These are phyloP conservation scores for Rhododendron griersonianum DNA, from an alignment of 148 eudicot genomes.

Conservation along the genomic window DNA sequence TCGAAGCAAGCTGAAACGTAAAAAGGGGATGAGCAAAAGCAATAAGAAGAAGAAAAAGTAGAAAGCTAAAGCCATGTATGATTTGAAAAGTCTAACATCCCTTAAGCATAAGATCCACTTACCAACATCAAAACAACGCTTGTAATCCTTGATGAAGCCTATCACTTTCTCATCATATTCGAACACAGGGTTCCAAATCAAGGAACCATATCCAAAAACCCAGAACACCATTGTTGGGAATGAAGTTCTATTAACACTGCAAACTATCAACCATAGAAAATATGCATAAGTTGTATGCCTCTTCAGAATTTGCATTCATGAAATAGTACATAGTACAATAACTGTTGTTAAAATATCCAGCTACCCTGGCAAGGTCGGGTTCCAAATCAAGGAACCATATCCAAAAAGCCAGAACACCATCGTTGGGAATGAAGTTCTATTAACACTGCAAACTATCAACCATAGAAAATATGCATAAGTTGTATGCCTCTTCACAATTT, in stretches of 20 bases:
- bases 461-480: neutral
- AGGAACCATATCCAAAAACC: conserved; percentile 95
- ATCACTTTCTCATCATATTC: conserved; percentile 82
- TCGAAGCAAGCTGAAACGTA: conserved; percentile 80
- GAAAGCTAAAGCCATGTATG: neutral
- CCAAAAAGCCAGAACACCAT: too few species aligned
- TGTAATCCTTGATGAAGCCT: conserved; percentile 84
- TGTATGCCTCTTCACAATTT: neutral
- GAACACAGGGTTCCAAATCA: conserved; percentile 97
- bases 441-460: too few species aligned
- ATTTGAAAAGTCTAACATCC: neutral
- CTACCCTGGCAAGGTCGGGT: too few species aligned
- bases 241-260: neutral
- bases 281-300: too few species aligned
- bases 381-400: too few species aligned
- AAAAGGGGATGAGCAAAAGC: neutral
- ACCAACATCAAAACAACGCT: conserved; percentile 90
- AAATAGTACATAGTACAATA: too few species aligned
- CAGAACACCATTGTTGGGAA: conserved; percentile 73
- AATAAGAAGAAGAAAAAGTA: neutral
- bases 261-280: neutral
- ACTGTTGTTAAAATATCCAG: too few species aligned
- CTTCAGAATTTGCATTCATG: too few species aligned
- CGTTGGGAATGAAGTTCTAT: too few species aligned
- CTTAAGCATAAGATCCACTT: conserved; percentile 14